These are phyloP conservation scores for Hemileccinum rubropunctum DNA, from an alignment of 768 basidiomycete species.

Conservation along the genomic window DNA sequence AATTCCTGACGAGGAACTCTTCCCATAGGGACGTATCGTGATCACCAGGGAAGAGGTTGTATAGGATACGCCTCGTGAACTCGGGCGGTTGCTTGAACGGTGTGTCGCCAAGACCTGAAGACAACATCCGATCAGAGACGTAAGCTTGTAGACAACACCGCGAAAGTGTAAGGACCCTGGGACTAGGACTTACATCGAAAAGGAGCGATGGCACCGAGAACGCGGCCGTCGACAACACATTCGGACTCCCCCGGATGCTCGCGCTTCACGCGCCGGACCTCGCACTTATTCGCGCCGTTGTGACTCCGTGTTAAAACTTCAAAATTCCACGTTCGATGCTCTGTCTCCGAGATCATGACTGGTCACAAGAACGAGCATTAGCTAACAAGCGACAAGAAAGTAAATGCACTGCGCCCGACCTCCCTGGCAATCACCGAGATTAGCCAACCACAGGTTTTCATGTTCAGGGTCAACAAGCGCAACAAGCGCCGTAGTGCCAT, in stretches of 20 bases:
- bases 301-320: conserved; percentile 63
- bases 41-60: conserved; percentile 62
- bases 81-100: conserved; percentile 73
- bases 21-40: conserved; percentile 63
- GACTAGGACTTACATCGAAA: conserved; percentile 61
- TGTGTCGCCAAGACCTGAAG: conserved; percentile 62
- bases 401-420: conserved; percentile 39
- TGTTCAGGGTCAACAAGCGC: conserved; percentile 69
- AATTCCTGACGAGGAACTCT: conserved; percentile 59
- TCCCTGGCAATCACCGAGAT: conserved; percentile 79
- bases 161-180: conserved; percentile 20
- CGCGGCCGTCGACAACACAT: conserved; percentile 61
- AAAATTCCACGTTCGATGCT: conserved; percentile 53
- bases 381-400: conserved; percentile 2
- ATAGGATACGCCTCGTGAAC: conserved; percentile 63
- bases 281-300: conserved; percentile 65
- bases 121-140: not conserved
- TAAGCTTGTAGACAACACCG: conserved; percentile 8
- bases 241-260: conserved; percentile 73
- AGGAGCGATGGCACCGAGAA: conserved; percentile 76
- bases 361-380: conserved; percentile 6
- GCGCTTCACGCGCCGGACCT: conserved; percentile 57
- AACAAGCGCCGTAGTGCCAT: conserved; percentile 75
- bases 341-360: conserved; percentile 53
- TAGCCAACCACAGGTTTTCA: conserved; percentile 74